Evolutionary conservation across 2,329 filamentous ascomycete species (phyloP).

Genomic region (Scytalidium lignicola): DNA sequence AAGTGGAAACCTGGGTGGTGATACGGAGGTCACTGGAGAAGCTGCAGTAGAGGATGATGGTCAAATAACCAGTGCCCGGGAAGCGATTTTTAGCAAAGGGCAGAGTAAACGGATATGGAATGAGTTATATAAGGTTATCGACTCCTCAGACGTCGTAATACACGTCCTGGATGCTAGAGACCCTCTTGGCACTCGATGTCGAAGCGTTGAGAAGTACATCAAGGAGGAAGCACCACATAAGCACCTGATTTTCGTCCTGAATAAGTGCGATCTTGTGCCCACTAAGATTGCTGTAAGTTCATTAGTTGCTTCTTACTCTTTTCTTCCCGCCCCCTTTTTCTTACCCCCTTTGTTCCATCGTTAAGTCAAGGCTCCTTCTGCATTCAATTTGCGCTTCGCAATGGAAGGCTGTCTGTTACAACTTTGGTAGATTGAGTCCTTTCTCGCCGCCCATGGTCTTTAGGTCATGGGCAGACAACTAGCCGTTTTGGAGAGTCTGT

Average conservation of each 20-base stretch:
- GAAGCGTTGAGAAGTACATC: slow-evolving; percentile 88
- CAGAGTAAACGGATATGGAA: slow-evolving; percentile 97
- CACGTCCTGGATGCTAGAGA: slow-evolving; percentile 89
- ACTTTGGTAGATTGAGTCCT: slow-evolving; percentile 89
- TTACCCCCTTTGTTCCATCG: slow-evolving; percentile 36
- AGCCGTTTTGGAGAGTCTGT: slow-evolving; percentile 84
- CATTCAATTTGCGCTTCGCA: slow-evolving; percentile 49
- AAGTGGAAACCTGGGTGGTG: slow-evolving; percentile 61
- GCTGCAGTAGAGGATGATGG: slow-evolving; percentile 35
- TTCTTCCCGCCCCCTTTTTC: slow-evolving; percentile 8
- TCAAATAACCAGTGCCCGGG: slow-evolving; percentile 59
- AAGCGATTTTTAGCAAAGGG: slow-evolving; percentile 89
- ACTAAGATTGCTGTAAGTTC: slow-evolving; percentile 89
- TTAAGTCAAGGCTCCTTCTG: slow-evolving; percentile 87
- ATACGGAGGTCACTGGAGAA: slow-evolving; percentile 41
- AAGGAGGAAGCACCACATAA: slow-evolving; percentile 92
- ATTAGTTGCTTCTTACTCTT: slow-evolving; percentile 5
- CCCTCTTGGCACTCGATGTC: slow-evolving; percentile 83
- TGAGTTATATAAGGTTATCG: slow-evolving; percentile 90
- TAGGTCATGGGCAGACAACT: slow-evolving; percentile 63
- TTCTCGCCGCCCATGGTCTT: slow-evolving; percentile 60
- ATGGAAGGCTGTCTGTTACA: slow-evolving; percentile 96
- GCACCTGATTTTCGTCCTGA: slow-evolving; percentile 83
- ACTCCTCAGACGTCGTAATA: slow-evolving; percentile 93
- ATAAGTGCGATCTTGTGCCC: slow-evolving; percentile 90